Evolutionary conservation across 805 yeast species (phyloP).

Genomic region (Ogataea ramenticola): DNA sequence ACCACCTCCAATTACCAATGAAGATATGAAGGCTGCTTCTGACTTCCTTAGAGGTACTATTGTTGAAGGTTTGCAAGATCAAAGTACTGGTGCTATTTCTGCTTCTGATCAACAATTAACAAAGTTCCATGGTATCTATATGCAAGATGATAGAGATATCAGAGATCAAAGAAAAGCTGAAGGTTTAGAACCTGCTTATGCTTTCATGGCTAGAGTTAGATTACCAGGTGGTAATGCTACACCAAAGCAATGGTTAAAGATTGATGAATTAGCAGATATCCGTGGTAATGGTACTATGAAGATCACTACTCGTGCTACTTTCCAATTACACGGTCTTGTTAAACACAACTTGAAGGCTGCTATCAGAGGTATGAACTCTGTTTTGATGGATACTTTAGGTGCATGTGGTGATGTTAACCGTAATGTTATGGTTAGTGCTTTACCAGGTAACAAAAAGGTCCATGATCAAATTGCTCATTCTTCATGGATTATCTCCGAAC

Average conservation of each 20-base stretch:
- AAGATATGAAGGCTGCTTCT: conserved; percentile 87
- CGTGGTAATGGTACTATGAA: conserved; percentile 92
- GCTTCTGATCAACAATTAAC: conserved; percentile 91
- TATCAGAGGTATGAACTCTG: conserved; percentile 87
- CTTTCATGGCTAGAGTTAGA: conserved; percentile 96
- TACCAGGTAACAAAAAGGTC: conserved; percentile 76
- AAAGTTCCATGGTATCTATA: conserved; percentile 95
- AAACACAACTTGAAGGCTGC: conserved; percentile 85
- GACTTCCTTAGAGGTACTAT: conserved; percentile 90
- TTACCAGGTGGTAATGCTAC: conserved; percentile 89
- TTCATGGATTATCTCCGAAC: conserved; percentile 66
- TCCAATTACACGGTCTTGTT: conserved; percentile 91
- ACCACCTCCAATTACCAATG: conserved; percentile 85
- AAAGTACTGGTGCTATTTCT: conserved; percentile 82
- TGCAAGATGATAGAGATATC: conserved; percentile 97
- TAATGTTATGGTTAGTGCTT: conserved; percentile 89
- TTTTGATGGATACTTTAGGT: conserved; percentile 87
- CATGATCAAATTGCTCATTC: conserved; percentile 65
- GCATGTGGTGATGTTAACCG: conserved; percentile 99
- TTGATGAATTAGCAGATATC: conserved; percentile 73
- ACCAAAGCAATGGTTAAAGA: conserved; percentile 81
- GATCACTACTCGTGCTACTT: conserved; percentile 94
- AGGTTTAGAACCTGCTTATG: conserved; percentile 91
- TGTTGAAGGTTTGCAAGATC: conserved; percentile 75
- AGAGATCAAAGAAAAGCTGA: conserved; percentile 88